A percentile compares a stretch with the other conserved stretches of the same genome.
Conservation (phyloP, 768 basidiomycete species). For the Leccinum disarticulatum region DNA sequence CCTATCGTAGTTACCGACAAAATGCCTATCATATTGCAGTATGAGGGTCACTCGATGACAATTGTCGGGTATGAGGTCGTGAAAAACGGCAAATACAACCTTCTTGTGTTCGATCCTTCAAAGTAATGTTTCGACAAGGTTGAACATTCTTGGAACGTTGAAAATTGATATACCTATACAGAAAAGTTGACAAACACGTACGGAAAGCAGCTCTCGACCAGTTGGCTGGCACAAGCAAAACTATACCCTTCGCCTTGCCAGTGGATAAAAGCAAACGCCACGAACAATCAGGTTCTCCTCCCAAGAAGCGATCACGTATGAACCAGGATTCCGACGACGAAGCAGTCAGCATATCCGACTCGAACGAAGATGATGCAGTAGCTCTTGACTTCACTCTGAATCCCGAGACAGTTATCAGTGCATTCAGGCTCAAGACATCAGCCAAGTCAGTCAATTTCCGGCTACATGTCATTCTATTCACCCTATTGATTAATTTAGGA, state of each 20-base stretch:
- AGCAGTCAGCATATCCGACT: constrained; percentile 24
- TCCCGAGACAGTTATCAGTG: constrained; percentile 38
- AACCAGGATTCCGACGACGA: constrained; percentile 28
- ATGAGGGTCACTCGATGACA: constrained; percentile 82
- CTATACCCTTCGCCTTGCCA: constrained; percentile 5
- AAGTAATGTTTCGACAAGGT: constrained; percentile 39
- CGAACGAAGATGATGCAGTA: constrained; percentile 7
- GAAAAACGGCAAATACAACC: constrained; percentile 53
- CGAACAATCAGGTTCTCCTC: constrained; percentile 18
- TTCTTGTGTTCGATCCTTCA: constrained; percentile 80
- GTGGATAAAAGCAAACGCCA: constrained; percentile 24
- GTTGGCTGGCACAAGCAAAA: constrained; percentile 2
- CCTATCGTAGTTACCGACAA: constrained; percentile 58
- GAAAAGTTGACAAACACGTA: constrained; percentile 10
- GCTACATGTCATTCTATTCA: neutral
- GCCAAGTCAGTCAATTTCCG: constrained; percentile 38
- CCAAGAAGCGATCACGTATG: constrained; percentile 31
- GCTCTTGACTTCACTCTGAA: constrained; percentile 21
- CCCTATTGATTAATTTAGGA: constrained; percentile 15
- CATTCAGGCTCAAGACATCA: constrained; percentile 48
- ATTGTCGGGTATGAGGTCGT: constrained; percentile 81
- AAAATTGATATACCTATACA: constrained; percentile 10
- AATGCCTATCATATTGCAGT: constrained; percentile 84
- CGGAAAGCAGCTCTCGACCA: constrained; percentile 23
- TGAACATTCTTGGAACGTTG: neutral